Evolutionary conservation across 2,329 filamentous ascomycete genomes (phyloP).

Genomic region (Fonsecaea multimorphosa): DNA sequence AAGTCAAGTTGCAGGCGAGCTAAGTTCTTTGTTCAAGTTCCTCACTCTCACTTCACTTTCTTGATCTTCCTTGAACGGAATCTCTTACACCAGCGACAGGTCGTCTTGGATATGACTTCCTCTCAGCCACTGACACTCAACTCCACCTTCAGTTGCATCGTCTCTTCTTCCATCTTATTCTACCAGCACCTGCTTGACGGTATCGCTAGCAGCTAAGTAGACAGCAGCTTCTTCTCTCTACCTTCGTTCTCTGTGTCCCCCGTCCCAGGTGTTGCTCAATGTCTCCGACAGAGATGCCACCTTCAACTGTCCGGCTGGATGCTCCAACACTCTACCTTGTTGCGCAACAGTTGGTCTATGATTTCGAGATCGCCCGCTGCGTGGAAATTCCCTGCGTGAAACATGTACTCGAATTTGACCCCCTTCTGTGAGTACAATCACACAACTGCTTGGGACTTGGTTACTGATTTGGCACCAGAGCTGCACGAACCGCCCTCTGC

Average conservation of each 20-base stretch:
- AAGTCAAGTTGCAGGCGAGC: background rate
- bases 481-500: slow-evolving; percentile 6
- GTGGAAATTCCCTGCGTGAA: background rate
- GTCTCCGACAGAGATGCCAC: background rate
- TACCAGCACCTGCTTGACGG: background rate
- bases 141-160: background rate
- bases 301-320: background rate
- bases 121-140: background rate
- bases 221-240: background rate
- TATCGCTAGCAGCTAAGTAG: background rate
- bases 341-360: background rate
- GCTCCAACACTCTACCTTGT: background rate
- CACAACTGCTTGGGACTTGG: background rate
- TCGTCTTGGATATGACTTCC: background rate
- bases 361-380: background rate
- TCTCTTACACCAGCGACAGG: background rate
- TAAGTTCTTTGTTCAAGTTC: background rate
- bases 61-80: background rate
- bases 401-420: too few relatives aligned
- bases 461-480: background rate
- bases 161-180: background rate
- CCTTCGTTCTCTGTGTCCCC: background rate
- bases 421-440: background rate
- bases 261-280: background rate
- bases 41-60: background rate